Evolutionary conservation across 208 protist species (phyloP).

Genomic region (Crithidia brevicula): DNA sequence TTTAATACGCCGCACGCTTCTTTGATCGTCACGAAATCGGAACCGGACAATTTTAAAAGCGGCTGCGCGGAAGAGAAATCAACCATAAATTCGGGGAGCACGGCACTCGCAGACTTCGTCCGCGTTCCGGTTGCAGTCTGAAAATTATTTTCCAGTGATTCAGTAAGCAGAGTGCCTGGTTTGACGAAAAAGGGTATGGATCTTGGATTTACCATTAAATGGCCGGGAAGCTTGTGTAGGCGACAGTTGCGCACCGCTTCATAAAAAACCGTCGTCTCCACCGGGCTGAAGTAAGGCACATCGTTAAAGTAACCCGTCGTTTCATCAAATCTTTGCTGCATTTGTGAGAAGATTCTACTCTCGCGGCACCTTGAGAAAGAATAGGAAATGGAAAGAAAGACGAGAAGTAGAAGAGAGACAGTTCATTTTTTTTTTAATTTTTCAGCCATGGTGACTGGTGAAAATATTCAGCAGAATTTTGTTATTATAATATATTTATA

Average conservation of each 20-base stretch:
- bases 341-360: background rate
- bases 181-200: slow-evolving; percentile 55
- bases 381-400: background rate
- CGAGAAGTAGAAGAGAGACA: background rate
- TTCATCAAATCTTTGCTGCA: slow-evolving; percentile 30
- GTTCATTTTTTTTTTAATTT: no score
- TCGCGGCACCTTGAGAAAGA: background rate
- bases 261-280: slow-evolving; percentile 72
- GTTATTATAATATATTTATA: background rate
- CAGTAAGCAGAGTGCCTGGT: slow-evolving; percentile 9
- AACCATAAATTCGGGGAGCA: slow-evolving; percentile 25
- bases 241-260: slow-evolving; percentile 44
- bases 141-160: slow-evolving; percentile 5
- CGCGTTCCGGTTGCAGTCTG: slow-evolving; percentile 7
- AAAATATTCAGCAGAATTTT: no score
- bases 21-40: slow-evolving; percentile 19
- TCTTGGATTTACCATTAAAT: slow-evolving; percentile 50
- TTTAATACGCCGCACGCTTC: slow-evolving; percentile 16
- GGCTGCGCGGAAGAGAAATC: slow-evolving; percentile 19
- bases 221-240: slow-evolving; percentile 58
- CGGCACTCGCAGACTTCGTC: slow-evolving; percentile 9
- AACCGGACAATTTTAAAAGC: slow-evolving; percentile 16
- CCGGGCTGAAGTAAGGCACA: slow-evolving; percentile 69
- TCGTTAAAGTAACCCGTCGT: slow-evolving; percentile 70
- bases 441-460: no score